Percentiles rank a stretch among this genome's conserved stretches.
phyloP scores from a whole-genome alignment of 371 early-diverging fungal species.

The Rozella allomycis region DNA sequence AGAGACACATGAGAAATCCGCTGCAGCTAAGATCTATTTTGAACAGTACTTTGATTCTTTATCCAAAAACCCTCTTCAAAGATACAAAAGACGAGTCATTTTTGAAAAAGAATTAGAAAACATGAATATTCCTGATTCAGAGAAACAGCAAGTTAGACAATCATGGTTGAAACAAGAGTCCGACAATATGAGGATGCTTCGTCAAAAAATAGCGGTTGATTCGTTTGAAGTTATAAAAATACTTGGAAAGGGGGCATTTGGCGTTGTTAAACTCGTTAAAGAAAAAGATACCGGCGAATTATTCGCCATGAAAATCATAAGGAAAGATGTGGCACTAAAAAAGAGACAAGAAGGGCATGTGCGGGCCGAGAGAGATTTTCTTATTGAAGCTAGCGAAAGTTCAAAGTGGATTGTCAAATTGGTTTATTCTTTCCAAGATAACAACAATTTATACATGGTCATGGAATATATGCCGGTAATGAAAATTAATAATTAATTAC shows the following conservation, averaged over 20 bases:
- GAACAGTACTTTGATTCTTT: constrained; percentile 33
- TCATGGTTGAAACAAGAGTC: constrained; percentile 24
- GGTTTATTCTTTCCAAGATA: constrained; percentile 19
- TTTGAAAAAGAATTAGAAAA: constrained; percentile 23
- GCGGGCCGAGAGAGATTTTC: constrained; percentile 16
- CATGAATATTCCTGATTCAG: constrained; percentile 16
- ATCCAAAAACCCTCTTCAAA: constrained; percentile 15
- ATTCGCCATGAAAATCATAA: constrained; percentile 20
- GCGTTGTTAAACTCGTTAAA: constrained; percentile 17
- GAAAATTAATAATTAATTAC: no score
- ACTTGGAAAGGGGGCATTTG: constrained; percentile 25
- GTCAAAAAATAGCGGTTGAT: constrained; percentile 12
- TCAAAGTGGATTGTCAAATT: constrained; percentile 20
- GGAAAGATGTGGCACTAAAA: constrained; percentile 12
- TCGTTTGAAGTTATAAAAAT: constrained; percentile 11
- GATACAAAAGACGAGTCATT: constrained; percentile 15
- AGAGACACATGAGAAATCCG: constrained; percentile 27
- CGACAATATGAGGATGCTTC: constrained; percentile 19
- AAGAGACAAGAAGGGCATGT: constrained; percentile 16
- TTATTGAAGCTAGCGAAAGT: constrained; percentile 9
- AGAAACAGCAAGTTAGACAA: constrained; percentile 15
- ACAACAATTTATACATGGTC: constrained; percentile 20
- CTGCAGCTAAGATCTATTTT: constrained; percentile 33
- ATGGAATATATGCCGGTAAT: constrained; percentile 25
- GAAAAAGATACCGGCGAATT: constrained; percentile 14